Conservation (phyloP, 2,329 filamentous ascomycete species). For the Colletotrichum sp. region DNA sequence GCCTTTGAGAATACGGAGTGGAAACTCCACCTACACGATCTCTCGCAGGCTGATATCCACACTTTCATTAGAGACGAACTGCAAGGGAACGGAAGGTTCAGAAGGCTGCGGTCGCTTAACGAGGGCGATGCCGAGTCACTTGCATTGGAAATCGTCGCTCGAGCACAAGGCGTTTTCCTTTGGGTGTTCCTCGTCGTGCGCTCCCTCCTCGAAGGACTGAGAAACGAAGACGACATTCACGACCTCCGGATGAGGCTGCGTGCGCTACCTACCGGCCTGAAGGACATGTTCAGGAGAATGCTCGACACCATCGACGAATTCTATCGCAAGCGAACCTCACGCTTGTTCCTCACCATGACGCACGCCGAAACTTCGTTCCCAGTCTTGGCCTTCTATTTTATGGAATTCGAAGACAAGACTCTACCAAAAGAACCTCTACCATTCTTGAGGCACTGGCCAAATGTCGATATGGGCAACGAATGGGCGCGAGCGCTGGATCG, state of each 20-base stretch:
- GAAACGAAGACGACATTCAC: neutral
- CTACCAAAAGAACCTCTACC: no score
- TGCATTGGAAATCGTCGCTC: neutral
- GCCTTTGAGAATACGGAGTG: neutral
- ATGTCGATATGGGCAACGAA: no score
- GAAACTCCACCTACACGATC: neutral
- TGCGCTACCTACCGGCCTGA: neutral
- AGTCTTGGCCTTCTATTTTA: no score
- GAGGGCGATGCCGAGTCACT: neutral
- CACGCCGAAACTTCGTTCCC: no score
- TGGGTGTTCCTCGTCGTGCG: neutral
- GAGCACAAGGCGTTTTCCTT: neutral
- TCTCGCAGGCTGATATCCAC: neutral
- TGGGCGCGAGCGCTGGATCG: no score
- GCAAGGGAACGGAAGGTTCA: no score
- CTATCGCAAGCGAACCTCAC: neutral
- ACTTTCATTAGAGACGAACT: neutral
- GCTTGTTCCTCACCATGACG: neutral
- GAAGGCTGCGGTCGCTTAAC: no score
- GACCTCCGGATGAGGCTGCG: neutral
- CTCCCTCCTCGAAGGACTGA: neutral
- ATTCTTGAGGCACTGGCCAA: no score
- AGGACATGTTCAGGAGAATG: neutral
- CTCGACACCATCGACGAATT: neutral
- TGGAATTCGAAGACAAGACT: no score